Evolutionary conservation across 2,329 filamentous ascomycete species (phyloP).

Genomic region (Arthrobotrys megalospora): DNA sequence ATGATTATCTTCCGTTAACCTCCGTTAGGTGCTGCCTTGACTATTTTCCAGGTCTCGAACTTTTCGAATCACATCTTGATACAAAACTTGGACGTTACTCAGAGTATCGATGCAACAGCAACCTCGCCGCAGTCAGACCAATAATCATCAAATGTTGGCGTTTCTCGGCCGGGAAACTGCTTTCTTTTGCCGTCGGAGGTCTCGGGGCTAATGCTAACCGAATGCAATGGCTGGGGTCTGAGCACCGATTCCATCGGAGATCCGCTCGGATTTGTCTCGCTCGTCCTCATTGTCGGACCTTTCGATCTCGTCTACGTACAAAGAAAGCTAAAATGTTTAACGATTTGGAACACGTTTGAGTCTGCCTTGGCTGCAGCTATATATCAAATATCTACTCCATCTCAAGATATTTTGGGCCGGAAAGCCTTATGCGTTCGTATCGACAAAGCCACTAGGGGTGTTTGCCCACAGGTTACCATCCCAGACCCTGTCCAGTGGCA

Average conservation of each 20-base stretch:
- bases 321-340: constrained; percentile 11
- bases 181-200: constrained; percentile 41
- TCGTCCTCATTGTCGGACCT: constrained; percentile 6
- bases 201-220: constrained; percentile 40
- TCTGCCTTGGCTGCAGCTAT: constrained; percentile 49
- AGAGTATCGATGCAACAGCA: constrained; percentile 12
- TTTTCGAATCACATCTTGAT: not conserved
- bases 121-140: constrained; percentile 24
- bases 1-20: constrained; percentile 35
- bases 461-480: constrained; percentile 42
- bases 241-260: constrained; percentile 20
- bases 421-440: constrained; percentile 42
- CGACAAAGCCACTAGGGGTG: constrained; percentile 28
- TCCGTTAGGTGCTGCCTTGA: constrained; percentile 39
- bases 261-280: constrained; percentile 18
- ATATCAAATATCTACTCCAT: constrained; percentile 40
- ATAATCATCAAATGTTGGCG: constrained; percentile 13
- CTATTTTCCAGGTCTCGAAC: not conserved
- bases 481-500: constrained; percentile 1
- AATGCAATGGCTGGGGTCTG: constrained; percentile 20
- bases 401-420: constrained; percentile 40
- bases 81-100: constrained; percentile 21
- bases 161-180: constrained; percentile 38
- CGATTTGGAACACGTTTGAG: constrained; percentile 42
- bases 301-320: constrained; percentile 21